phyloP scores from a whole-genome alignment of 2,329 filamentous ascomycete species.

The Salinomyces thailandicus region DNA sequence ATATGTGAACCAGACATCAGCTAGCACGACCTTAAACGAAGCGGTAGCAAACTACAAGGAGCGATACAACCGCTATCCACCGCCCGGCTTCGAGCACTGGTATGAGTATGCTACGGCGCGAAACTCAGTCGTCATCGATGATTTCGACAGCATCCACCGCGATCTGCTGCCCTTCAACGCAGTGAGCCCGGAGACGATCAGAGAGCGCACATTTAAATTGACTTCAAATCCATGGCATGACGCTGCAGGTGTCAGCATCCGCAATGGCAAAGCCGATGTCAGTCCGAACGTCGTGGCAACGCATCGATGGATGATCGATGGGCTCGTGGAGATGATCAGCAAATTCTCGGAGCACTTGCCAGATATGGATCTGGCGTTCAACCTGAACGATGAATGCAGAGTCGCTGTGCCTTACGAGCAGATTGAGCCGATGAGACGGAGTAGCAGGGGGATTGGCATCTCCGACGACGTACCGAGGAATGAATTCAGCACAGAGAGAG shows the following conservation, averaged over 20 bases:
- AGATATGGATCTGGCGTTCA: slow-evolving; percentile 54
- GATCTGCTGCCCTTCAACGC: slow-evolving; percentile 48
- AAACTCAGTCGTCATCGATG: slow-evolving; percentile 46
- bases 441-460: slow-evolving; percentile 10
- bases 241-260: slow-evolving; percentile 46
- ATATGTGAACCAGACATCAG: slow-evolving; percentile 39
- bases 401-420: slow-evolving; percentile 44
- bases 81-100: slow-evolving; percentile 51
- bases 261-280: slow-evolving; percentile 41
- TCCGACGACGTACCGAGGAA: slow-evolving; percentile 12
- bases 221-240: slow-evolving; percentile 46
- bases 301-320: slow-evolving; percentile 50
- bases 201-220: slow-evolving; percentile 43
- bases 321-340: slow-evolving; percentile 43
- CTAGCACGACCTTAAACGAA: slow-evolving; percentile 38
- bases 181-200: slow-evolving; percentile 40
- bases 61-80: slow-evolving; percentile 45
- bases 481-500: slow-evolving; percentile 30
- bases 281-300: slow-evolving; percentile 43
- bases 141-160: slow-evolving; percentile 49
- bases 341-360: slow-evolving; percentile 45
- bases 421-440: slow-evolving; percentile 27
- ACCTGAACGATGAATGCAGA: slow-evolving; percentile 51
- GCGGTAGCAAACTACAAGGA: slow-evolving; percentile 43
- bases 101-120: slow-evolving; percentile 45